Conservation (phyloP, 164 flowering plant species). For the Piper betle region DNA sequence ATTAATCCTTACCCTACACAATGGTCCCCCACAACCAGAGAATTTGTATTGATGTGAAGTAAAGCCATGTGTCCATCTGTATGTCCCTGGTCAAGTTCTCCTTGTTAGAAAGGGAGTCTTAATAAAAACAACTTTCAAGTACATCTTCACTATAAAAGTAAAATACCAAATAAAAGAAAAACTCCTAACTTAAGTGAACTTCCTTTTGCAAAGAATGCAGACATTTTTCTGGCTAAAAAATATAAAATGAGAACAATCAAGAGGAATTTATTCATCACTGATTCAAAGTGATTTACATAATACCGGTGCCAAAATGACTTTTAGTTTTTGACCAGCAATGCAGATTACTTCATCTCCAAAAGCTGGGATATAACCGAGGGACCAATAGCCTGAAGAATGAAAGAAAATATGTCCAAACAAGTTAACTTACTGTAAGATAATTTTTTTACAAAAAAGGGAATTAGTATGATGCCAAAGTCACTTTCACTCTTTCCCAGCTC, state of each 20-base stretch:
- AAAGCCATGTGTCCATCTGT: constrained; percentile 92
- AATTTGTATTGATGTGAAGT: constrained; percentile 54
- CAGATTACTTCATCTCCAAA: constrained; percentile 66
- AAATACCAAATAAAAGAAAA: too few relatives aligned
- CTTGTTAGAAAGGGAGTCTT: background rate
- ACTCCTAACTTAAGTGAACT: too few relatives aligned
- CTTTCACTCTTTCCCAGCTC: too few relatives aligned
- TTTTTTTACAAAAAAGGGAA: too few relatives aligned
- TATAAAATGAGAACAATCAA: background rate
- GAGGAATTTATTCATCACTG: background rate
- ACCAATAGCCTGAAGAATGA: constrained; percentile 57
- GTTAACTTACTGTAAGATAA: background rate
- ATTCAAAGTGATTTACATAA: background rate
- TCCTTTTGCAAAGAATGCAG: too few relatives aligned
- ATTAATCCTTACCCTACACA: constrained; percentile 81
- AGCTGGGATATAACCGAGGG: constrained; percentile 41
- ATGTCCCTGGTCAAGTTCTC: constrained; percentile 57
- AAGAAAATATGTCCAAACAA: background rate
- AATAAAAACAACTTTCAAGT: too few relatives aligned
- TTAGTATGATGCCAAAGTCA: too few relatives aligned
- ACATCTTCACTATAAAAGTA: background rate
- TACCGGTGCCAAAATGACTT: constrained; percentile 74
- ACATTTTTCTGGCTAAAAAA: too few relatives aligned
- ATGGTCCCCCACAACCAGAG: constrained; percentile 90
- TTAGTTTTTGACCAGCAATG: constrained; percentile 58